Base-by-base conservation (phyloP, 164 flowering plant species). In the Stephania cephalantha region DNA sequence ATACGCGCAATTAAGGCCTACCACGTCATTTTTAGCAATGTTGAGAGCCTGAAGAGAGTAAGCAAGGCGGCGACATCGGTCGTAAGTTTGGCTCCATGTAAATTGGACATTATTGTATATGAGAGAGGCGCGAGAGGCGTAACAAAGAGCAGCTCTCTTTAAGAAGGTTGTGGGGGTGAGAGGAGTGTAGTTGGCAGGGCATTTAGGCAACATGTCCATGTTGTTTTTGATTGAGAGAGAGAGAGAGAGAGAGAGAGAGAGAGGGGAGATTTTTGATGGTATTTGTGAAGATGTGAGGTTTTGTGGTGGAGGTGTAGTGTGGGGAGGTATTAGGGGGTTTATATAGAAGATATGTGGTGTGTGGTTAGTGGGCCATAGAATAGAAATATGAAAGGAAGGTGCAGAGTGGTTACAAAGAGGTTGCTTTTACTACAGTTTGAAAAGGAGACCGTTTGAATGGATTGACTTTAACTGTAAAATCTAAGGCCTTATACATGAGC, bases 51-150 rank as follows among this genome's bases (percentile, higher is more conserved):
- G 86, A 48, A 93, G 97, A 7, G 90, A 81, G 31, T 89, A 88
- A 6, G 99, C 99, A 7, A 95, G 86, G 61, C 92, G 90, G 74
- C 84, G 72, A 73, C 96, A 93, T 2, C 99, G 90, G 10, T 89
- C 85, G 65, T 88, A 85, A 0, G 99, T 93, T 69, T 90, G 89
- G 9, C 9, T 65, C 97, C 98, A 95, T 0, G 89, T 93, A 86
- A 88, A 95, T 1, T 84, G 82, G 45, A 86, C 82, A 4, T 76
- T 53, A n/a, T 84, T 90, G 46, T 90, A 90, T 1, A 95, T 84
- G 15, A 95, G 4, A 1, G 99, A 95, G 22, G 88, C 78, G 0
- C 94, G 90, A 55, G 76, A 70, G 12, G 92, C 81, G 63, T 95
- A 95, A 69, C 75, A 85, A 1, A 69, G 61, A 0, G 93, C 84